phyloP scores from a whole-genome alignment of 768 basidiomycete species.

The Pluteus cervinus region DNA sequence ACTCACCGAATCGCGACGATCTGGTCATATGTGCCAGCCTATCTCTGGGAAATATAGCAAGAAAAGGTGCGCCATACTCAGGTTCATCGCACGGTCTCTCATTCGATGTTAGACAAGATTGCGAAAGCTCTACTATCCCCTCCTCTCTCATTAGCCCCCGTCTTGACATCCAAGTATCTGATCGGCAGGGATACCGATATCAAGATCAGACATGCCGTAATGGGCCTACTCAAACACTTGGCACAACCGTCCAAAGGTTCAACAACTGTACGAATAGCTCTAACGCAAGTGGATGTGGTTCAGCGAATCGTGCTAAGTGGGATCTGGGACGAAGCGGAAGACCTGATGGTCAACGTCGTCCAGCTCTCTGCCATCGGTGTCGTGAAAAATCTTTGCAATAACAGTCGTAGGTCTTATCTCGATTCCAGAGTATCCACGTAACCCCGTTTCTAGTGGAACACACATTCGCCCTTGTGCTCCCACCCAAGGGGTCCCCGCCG shows the following conservation, averaged over 20 bases:
- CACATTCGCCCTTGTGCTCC: constrained; percentile 45
- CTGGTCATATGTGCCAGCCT: constrained; percentile 79
- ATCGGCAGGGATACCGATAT: constrained; percentile 56
- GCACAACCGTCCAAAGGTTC: constrained; percentile 63
- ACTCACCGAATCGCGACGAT: constrained; percentile 48
- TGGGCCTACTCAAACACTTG: constrained; percentile 85
- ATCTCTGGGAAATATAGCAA: constrained; percentile 74
- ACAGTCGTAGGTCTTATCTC: constrained; percentile 47
- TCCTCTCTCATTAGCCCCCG: constrained; percentile 56
- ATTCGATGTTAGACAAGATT: constrained; percentile 40
- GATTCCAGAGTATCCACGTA: background rate
- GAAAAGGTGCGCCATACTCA: constrained; percentile 49
- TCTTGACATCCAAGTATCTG: constrained; percentile 51
- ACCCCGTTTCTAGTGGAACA: constrained; percentile 30
- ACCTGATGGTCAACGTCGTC: constrained; percentile 77
- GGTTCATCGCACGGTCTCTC: constrained; percentile 3
- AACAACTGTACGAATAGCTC: constrained; percentile 45
- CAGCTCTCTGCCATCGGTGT: constrained; percentile 86
- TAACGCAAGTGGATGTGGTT: constrained; percentile 61
- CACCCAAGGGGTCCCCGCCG: constrained; percentile 23
- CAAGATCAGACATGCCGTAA: constrained; percentile 84
- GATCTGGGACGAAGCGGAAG: constrained; percentile 66
- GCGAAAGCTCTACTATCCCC: constrained; percentile 58
- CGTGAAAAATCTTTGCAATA: constrained; percentile 82
- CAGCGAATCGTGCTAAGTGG: constrained; percentile 54